Evolutionary conservation across 257 asterid species (phyloP).

Genomic region (Gentiana straminea): DNA sequence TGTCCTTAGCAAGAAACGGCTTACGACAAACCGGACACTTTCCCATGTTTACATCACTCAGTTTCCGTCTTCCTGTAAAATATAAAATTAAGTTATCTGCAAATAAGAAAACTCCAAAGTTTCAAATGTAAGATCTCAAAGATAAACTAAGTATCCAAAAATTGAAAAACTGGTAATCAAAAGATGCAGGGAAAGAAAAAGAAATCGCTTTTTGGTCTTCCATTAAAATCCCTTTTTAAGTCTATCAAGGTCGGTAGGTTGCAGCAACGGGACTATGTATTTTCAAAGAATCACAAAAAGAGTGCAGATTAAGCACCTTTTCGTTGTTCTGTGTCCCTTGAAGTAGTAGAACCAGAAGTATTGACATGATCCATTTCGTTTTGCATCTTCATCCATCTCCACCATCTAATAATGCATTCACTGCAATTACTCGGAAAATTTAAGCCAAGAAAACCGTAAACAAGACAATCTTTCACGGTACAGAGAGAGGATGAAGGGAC

Average conservation of each 20-base stretch:
- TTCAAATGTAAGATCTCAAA: too few relatives aligned
- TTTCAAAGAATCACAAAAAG: neutral
- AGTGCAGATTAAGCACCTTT: conserved; percentile 25
- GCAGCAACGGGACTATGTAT: too few relatives aligned
- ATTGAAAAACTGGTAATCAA: too few relatives aligned
- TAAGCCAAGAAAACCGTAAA: conserved; percentile 1
- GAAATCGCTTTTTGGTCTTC: too few relatives aligned
- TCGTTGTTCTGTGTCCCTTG: conserved; percentile 25
- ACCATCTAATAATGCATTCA: conserved; percentile 81
- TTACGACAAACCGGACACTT: conserved; percentile 80
- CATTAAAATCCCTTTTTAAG: too few relatives aligned
- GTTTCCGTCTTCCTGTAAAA: conserved; percentile 33
- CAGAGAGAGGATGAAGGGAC: conserved; percentile 5
- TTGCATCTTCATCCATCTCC: conserved; percentile 55
- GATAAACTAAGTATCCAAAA: too few relatives aligned
- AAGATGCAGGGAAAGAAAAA: too few relatives aligned
- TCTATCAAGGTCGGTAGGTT: too few relatives aligned
- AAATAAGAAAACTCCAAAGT: neutral
- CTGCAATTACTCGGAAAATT: conserved; percentile 30
- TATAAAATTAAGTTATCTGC: conserved; percentile 3
- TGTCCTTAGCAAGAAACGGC: conserved; percentile 67
- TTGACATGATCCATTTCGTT: conserved; percentile 31
- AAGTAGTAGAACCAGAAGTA: conserved; percentile 27
- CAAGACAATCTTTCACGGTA: neutral
- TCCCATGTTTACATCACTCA: conserved; percentile 44